A percentile compares a stretch with the other conserved stretches of the same genome.
Conservation (phyloP, 2,329 filamentous ascomycete species). For the Calonectria multiphialidica region DNA sequence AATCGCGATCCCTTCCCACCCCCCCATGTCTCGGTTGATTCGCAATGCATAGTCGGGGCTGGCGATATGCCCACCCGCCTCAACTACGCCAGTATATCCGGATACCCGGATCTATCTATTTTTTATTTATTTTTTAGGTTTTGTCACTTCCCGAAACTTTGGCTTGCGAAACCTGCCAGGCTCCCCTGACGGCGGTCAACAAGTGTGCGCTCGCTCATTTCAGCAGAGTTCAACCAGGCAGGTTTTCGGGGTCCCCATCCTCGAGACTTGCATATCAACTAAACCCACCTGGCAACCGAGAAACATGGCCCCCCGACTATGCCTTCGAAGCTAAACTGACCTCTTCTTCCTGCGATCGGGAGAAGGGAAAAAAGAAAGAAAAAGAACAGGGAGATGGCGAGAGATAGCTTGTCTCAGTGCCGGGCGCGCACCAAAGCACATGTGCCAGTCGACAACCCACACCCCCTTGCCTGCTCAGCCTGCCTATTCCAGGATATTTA, state of each 20-base stretch:
- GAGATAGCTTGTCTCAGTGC: slow-evolving; percentile 13
- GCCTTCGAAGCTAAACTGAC: too few relatives aligned
- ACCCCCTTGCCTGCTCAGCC: neutral
- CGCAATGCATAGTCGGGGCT: neutral
- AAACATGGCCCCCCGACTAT: neutral
- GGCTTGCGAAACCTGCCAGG: neutral
- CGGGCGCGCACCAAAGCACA: neutral
- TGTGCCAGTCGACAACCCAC: slow-evolving; percentile 5
- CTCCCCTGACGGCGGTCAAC: neutral
- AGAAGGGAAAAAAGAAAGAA: too few relatives aligned
- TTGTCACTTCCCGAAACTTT: neutral
- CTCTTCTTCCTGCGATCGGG: too few relatives aligned
- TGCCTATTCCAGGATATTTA: neutral
- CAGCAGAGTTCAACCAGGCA: slow-evolving; percentile 2
- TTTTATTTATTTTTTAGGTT: neutral
- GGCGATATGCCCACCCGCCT: neutral
- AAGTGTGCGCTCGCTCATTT: neutral
- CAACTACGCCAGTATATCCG: neutral
- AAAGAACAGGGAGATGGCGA: too few relatives aligned
- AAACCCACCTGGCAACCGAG: neutral
- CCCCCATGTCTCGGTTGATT: neutral
- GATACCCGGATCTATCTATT: neutral
- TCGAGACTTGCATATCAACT: neutral
- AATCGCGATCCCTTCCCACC: neutral
- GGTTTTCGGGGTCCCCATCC: neutral